Evolutionary conservation across 2,329 filamentous ascomycete genomes (phyloP), one percentile per base, ranked within the genome.

Genomic region (Talaromyces sp.): DNA sequence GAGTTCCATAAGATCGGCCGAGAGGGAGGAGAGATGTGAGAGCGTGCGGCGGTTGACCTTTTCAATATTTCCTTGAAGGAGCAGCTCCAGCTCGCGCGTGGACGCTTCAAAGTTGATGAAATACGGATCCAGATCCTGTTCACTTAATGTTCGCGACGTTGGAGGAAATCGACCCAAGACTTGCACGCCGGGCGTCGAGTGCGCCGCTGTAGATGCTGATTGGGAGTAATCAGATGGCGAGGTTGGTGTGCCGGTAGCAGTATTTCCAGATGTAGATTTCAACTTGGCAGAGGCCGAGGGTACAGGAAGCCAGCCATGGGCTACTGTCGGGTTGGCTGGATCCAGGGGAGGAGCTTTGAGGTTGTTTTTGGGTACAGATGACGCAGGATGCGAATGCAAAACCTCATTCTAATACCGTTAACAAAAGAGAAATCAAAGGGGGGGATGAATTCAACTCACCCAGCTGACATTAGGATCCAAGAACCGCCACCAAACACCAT

Each of bases 381-480:
- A 85, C 38, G 96, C 87, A 1, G 95, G 95, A 67, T 95, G 90
- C 4, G 93, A 93, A 75, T 96, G 88, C 7, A 99, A 79, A n/a
- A 99, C 93, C 76, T 99, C 95, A 71, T 85, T 96, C 93, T 96
- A 64, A 29, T 60, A 27, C 56, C 55, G 63, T 79, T 64, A 78
- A 19, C 2, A 7, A 17, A 29, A 31, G 2, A 4, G 6, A 4
- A 38, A 19, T 14, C 1, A 61, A 41, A 26, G 7, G 10, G 10
- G 14, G 27, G 43, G 3, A 3, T 19, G n/a, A 31, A 19, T 9
- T 3, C 26, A 27, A 72, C 81, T 62, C 85, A 96, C 92, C 95
- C 95, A 99, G 84, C 95, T 98, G 26, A 93, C 93, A 73, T 99
- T 98, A 11, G 96, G 95, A 73, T 99, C 95, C 35, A 99, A 82